Percentiles rank a stretch among this genome's conserved stretches.
Evolutionary conservation across 1,284 basidiomycete genomes (phyloP).

Genomic region (Irpex sp.): DNA sequence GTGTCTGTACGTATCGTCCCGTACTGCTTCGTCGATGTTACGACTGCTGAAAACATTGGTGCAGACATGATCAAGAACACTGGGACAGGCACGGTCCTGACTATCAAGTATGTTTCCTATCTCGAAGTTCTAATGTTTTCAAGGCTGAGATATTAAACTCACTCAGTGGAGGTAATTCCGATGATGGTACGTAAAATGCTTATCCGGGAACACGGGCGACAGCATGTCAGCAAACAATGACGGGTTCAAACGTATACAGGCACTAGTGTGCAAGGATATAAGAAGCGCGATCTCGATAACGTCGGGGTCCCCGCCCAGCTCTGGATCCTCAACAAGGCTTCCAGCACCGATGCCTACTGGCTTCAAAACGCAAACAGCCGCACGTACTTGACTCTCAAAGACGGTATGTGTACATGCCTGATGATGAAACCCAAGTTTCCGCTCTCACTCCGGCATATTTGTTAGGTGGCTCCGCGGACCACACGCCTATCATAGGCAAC

Average conservation of each 20-base stretch:
- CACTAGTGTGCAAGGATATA: background rate
- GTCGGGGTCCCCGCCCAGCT: background rate
- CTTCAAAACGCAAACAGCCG: background rate
- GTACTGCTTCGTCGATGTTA: background rate
- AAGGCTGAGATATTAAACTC: background rate
- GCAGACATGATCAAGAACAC: background rate
- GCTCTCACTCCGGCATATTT: background rate
- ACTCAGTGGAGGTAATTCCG: background rate
- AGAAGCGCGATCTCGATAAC: constrained; percentile 2
- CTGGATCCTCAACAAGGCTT: background rate
- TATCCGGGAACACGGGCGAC: background rate
- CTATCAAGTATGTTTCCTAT: background rate
- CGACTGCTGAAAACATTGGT: background rate
- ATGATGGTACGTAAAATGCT: background rate
- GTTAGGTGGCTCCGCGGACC: background rate
- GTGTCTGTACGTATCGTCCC: background rate
- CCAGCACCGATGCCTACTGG: background rate
- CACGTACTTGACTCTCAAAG: background rate
- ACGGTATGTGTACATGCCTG: background rate
- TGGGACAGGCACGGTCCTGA: background rate
- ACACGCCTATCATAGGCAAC: background rate
- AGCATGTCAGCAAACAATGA: background rate
- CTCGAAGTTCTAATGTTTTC: background rate
- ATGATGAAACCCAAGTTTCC: background rate
- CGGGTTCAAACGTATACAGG: background rate